Evolutionary conservation across 1,284 basidiomycete species (phyloP).

Genomic region (Moniliophthora roreri): DNA sequence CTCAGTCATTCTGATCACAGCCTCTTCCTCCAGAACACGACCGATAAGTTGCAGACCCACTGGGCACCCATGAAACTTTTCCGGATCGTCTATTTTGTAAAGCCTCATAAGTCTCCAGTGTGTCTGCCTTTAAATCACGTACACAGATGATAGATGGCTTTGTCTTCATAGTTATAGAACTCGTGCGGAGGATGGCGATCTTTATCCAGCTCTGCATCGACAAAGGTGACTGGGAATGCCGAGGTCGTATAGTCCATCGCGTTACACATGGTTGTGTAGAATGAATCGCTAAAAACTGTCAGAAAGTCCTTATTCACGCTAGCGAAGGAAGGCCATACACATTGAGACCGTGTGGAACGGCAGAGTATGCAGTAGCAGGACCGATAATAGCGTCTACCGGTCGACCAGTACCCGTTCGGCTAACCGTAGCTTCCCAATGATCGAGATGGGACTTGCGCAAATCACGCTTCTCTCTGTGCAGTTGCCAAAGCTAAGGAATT

Average conservation of each 20-base stretch:
- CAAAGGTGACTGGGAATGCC: slow-evolving; percentile 62
- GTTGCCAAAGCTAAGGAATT: slow-evolving; percentile 50
- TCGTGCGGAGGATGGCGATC: slow-evolving; percentile 37
- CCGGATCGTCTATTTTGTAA: slow-evolving; percentile 58
- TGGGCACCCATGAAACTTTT: slow-evolving; percentile 58
- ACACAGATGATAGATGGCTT: slow-evolving; percentile 57
- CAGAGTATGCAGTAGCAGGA: slow-evolving; percentile 51
- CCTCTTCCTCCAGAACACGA: slow-evolving; percentile 63
- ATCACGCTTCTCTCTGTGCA: slow-evolving; percentile 43
- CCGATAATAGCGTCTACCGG: slow-evolving; percentile 63
- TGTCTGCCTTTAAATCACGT: slow-evolving; percentile 27
- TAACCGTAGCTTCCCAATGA: slow-evolving; percentile 54
- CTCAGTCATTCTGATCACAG: slow-evolving; percentile 55
- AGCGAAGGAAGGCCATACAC: slow-evolving; percentile 24
- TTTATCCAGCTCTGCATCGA: slow-evolving; percentile 44
- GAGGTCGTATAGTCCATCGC: slow-evolving; percentile 61
- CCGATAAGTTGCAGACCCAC: slow-evolving; percentile 70
- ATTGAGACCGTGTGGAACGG: slow-evolving; percentile 48
- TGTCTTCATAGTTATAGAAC: slow-evolving; percentile 54
- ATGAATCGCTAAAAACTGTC: slow-evolving; percentile 30
- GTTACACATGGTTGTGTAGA: slow-evolving; percentile 66
- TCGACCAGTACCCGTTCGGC: slow-evolving; percentile 54
- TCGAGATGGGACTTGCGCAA: slow-evolving; percentile 42
- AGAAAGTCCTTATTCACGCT: neutral
- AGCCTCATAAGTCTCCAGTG: slow-evolving; percentile 33